phyloP scores from a whole-genome alignment of 805 yeast genomes.

The Candida loeiensis region DNA sequence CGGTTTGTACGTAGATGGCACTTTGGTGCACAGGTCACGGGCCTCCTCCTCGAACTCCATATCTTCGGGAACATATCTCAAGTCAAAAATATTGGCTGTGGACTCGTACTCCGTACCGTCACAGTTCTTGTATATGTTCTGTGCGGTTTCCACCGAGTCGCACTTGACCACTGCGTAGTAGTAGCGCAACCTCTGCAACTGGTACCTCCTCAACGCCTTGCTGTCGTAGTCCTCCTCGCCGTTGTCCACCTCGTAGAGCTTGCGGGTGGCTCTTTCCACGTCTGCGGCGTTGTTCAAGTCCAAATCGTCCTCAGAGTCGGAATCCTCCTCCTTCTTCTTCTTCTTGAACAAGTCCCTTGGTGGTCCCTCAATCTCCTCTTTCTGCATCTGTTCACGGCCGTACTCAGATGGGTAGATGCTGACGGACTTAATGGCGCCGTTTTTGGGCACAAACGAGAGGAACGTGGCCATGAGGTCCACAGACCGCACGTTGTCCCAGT shows the following conservation, averaged over 20 bases:
- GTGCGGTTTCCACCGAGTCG: conserved; percentile 68
- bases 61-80: conserved; percentile 89
- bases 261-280: conserved; percentile 60
- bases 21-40: conserved; percentile 64
- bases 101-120: conserved; percentile 96
- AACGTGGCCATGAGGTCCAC: conserved; percentile 88
- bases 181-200: conserved; percentile 86
- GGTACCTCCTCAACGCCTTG: conserved; percentile 81
- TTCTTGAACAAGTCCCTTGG: conserved; percentile 74
- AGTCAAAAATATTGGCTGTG: conserved; percentile 89
- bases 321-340: conserved; percentile 33
- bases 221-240: conserved; percentile 83
- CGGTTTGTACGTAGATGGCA: conserved; percentile 81
- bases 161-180: conserved; percentile 89
- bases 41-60: conserved; percentile 80
- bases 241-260: conserved; percentile 73
- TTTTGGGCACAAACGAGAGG: conserved; percentile 74
- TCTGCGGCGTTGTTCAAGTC: conserved; percentile 47
- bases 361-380: conserved; percentile 90
- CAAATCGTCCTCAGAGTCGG: conserved; percentile 33
- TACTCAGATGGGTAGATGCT: conserved; percentile 82
- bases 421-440: conserved; percentile 66
- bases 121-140: conserved; percentile 74
- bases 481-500: conserved; percentile 94
- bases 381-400: conserved; percentile 88